A percentile compares a stretch with the other conserved stretches of the same genome.
Conservation (phyloP, 306 rosid genomes). For the Astragalus glycyphyllos region DNA sequence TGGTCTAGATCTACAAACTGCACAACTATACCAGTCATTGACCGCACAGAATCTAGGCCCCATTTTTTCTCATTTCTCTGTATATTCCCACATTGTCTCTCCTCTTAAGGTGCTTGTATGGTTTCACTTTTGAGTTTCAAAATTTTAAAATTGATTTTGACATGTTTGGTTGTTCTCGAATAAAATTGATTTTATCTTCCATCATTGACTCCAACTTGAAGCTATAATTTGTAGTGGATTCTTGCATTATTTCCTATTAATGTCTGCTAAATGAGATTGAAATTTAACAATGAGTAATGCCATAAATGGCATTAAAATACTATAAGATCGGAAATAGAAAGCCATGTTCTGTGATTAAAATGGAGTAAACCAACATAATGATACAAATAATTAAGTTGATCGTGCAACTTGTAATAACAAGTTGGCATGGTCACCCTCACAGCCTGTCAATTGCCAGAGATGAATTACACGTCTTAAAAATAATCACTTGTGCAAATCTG, state of each 20-base stretch:
- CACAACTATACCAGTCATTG: too few species aligned
- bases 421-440: constrained; percentile 55
- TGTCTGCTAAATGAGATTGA: constrained; percentile 2
- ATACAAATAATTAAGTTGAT: constrained; percentile 40
- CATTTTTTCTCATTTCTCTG: too few species aligned
- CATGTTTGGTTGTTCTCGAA: too few species aligned
- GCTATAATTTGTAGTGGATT: not conserved
- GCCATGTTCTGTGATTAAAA: constrained; percentile 32
- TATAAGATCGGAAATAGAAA: not conserved
- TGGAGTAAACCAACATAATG: constrained; percentile 1
- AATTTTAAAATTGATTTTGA: too few species aligned
- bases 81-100: too few species aligned
- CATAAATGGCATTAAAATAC: constrained; percentile 17
- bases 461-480: not conserved
- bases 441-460: constrained; percentile 51
- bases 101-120: too few species aligned
- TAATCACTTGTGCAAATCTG: not conserved
- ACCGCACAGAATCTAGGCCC: too few species aligned
- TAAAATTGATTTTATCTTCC: not conserved
- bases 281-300: constrained; percentile 13
- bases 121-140: too few species aligned
- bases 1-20: too few species aligned
- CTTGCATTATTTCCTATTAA: not conserved
- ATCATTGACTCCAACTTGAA: not conserved
- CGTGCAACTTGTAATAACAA: constrained; percentile 46